phyloP scores from a whole-genome alignment of 345 rosid genomes.

The Luvunga scandens region DNA sequence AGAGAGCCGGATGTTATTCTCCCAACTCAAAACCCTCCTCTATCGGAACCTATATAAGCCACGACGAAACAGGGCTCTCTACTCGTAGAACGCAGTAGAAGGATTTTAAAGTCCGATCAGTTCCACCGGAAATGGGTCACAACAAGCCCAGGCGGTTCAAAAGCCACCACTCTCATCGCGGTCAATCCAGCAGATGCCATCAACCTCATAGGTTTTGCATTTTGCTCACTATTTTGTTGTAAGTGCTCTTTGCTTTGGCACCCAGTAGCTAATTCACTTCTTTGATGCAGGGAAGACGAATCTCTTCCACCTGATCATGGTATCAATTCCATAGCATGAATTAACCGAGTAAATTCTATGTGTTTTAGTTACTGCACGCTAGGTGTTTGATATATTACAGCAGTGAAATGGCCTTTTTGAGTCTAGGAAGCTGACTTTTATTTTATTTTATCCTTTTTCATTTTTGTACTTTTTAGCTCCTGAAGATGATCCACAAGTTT shows the following conservation, averaged over 20 bases:
- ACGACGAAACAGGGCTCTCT: neutral
- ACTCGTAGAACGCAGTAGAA: neutral
- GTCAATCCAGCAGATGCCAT: slow-evolving; percentile 46
- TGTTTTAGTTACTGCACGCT: neutral
- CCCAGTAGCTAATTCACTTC: neutral
- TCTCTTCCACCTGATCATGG: slow-evolving; percentile 59
- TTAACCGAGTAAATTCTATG: neutral
- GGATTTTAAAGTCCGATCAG: neutral
- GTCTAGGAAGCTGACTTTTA: neutral
- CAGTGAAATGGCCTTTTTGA: neutral
- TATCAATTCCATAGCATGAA: neutral
- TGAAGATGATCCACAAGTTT: slow-evolving; percentile 49
- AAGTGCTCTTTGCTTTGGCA: neutral
- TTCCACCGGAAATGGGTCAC: slow-evolving; percentile 43
- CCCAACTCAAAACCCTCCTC: neutral
- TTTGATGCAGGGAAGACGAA: slow-evolving; percentile 50
- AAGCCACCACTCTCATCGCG: slow-evolving; percentile 36
- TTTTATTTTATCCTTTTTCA: neutral
- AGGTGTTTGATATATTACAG: slow-evolving; percentile 26
- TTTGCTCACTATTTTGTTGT: neutral
- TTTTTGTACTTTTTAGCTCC: slow-evolving; percentile 33
- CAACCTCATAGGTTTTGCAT: slow-evolving; percentile 31
- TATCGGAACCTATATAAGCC: neutral
- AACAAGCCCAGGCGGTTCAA: slow-evolving; percentile 47
- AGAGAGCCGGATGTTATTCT: neutral